These are phyloP conservation scores for Mycena epipterygia DNA, from an alignment of 768 basidiomycete species.

Conservation along the genomic window DNA sequence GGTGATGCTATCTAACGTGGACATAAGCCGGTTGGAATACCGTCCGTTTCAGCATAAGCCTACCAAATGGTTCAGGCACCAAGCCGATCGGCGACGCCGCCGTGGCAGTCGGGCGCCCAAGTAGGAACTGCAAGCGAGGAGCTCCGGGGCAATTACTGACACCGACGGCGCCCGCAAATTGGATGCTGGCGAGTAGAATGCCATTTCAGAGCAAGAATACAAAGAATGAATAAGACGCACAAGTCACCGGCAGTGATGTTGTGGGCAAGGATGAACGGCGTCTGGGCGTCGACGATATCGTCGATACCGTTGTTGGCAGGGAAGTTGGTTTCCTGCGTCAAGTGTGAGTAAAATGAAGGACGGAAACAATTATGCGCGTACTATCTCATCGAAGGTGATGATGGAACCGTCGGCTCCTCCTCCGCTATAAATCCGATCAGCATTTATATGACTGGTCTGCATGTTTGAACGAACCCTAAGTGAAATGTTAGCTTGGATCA, in stretches of 20 bases:
- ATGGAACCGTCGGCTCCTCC: constrained; percentile 66
- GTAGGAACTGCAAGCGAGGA: constrained; percentile 43
- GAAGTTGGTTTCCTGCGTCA: constrained; percentile 52
- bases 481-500: not conserved
- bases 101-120: constrained; percentile 35
- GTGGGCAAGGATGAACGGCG: constrained; percentile 50
- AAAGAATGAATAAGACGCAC: constrained; percentile 43
- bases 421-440: constrained; percentile 42
- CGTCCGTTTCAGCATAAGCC: not conserved
- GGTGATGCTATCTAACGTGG: constrained; percentile 43
- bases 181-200: constrained; percentile 35
- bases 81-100: constrained; percentile 22
- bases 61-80: constrained; percentile 25
- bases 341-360: not conserved
- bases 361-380: not conserved
- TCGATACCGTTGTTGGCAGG: constrained; percentile 59
- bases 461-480: not conserved
- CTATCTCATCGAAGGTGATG: constrained; percentile 56
- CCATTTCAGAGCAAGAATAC: not conserved
- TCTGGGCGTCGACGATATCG: constrained; percentile 54
- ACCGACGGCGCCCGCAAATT: constrained; percentile 49
- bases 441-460: too few species aligned
- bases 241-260: constrained; percentile 61
- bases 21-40: not conserved
- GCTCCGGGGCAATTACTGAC: constrained; percentile 51